Conservation (phyloP, 495 filamentous ascomycete genomes). For the Hapsidospora chrysogenum region DNA sequence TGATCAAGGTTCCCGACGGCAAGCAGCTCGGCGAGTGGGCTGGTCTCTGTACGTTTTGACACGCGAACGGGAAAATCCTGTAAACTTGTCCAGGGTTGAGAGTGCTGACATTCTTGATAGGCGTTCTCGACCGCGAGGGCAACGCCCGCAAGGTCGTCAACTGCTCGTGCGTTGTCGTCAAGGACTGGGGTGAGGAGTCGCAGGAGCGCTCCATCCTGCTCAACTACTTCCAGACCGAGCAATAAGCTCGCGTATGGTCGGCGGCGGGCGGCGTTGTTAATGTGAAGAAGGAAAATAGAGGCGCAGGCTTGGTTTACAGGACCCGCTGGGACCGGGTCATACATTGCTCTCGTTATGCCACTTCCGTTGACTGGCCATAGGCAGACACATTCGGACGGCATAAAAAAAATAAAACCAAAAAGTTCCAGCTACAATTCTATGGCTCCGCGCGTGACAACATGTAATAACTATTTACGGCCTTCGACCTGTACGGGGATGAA, state of each 20-base stretch:
- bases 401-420: conserved; percentile 1
- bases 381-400: no score
- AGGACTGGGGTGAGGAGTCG: conserved; percentile 98
- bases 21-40: conserved; percentile 99
- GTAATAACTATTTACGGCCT: conserved; percentile 6
- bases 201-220: conserved; percentile 95
- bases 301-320: conserved; percentile 3
- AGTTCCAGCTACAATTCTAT: neutral
- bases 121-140: conserved; percentile 95
- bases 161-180: conserved; percentile 98
- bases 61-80: no score
- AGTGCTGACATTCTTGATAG: conserved; percentile 26
- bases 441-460: neutral
- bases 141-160: conserved; percentile 99
- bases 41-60: conserved; percentile 83
- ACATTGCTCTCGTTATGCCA: no score
- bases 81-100: neutral
- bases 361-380: no score
- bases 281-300: conserved; percentile 2
- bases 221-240: conserved; percentile 95
- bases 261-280: neutral
- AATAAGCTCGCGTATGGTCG: conserved; percentile 21
- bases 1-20: conserved; percentile 99
- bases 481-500: no score
- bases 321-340: no score